Base-by-base conservation (phyloP, 225 moss, liverwort and hornwort genomes). In the Sphagnum tenellum region DNA sequence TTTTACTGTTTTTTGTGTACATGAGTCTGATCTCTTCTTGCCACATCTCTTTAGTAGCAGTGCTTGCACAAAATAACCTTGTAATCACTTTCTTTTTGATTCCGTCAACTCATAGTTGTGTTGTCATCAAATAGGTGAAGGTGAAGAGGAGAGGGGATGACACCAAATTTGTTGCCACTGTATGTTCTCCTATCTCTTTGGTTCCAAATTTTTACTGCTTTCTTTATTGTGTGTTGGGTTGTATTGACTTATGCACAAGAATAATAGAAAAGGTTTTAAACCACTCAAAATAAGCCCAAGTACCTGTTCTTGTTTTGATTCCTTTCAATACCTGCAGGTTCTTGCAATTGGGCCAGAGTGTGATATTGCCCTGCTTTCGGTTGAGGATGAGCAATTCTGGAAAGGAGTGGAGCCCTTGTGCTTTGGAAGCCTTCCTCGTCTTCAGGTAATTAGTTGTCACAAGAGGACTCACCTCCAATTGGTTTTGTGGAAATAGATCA, bases 301-400 rank as follows among this genome's bases (percentile, higher is more conserved):
- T 29, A 29, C 29, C 29, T 29, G 29, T 29, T 29, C 29, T 29
- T 29, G 1, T 29, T 29, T 29, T 29, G 29, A 29, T 29, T 29
- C 29, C 29, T 29, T 29, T 29, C 29, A 29, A 29, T 1, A 12
- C 49, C 56, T 69, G 61, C 93, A 98, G 96, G 96, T 98, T 58
- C 77, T 98, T 80, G 93, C 96, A 59, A 92, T 89, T 64, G 90
- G 96, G 71, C 96, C 93, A 62, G 96, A 98, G 78, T 98, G 96
- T 77, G 96, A 98, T 64, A 87, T 98, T 63, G 96, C 96, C 50
- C 90, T 98, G 59, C 90, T 98, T 53, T 81, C 93, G 9, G 89
- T 98, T 29, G 87, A 83, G 46, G 85, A 86, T 66, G 90, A 98
- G 50, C 73, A 75, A 49, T 98, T 98, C 44, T 98, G 96, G 96